Conservation (phyloP, 495 filamentous ascomycete genomes). For the Lepraria neglecta region DNA sequence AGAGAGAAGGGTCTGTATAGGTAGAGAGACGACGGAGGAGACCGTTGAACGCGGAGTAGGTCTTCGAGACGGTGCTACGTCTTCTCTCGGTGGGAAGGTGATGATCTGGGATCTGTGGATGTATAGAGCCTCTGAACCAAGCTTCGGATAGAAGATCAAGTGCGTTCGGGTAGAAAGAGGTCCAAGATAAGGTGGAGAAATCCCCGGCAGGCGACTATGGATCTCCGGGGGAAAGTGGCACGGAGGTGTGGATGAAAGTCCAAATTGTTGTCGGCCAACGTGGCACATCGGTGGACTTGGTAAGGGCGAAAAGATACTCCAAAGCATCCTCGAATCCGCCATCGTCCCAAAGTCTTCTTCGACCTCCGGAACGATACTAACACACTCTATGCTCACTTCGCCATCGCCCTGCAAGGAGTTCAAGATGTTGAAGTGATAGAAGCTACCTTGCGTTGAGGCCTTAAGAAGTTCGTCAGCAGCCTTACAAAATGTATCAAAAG, state of each 20-base stretch:
- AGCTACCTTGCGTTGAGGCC: no score
- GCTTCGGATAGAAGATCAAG: conserved; percentile 6
- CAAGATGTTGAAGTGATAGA: no score
- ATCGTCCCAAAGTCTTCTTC: no score
- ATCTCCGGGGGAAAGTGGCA: background rate
- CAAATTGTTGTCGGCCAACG: conserved; percentile 8
- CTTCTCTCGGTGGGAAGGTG: conserved; percentile 19
- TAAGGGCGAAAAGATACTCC: no score
- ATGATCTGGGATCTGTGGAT: conserved; percentile 14
- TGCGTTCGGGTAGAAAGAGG: conserved; percentile 6
- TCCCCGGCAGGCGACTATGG: background rate
- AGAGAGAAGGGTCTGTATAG: conserved; percentile 13
- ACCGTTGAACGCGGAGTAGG: conserved; percentile 16
- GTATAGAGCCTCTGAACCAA: conserved; percentile 17
- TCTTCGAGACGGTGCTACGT: conserved; percentile 15
- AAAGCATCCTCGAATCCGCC: no score
- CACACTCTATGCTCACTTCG: no score
- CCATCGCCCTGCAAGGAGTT: no score
- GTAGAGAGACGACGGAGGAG: conserved; percentile 21
- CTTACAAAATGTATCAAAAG: no score
- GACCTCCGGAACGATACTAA: no score
- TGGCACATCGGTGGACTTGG: conserved; percentile 4
- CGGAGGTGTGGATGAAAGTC: conserved; percentile 13
- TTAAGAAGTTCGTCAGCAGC: no score
- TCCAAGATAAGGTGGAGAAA: conserved; percentile 6